These are phyloP conservation scores for Solioccasus polychromus DNA, from an alignment of 768 basidiomycete genomes.

Conservation along the genomic window DNA sequence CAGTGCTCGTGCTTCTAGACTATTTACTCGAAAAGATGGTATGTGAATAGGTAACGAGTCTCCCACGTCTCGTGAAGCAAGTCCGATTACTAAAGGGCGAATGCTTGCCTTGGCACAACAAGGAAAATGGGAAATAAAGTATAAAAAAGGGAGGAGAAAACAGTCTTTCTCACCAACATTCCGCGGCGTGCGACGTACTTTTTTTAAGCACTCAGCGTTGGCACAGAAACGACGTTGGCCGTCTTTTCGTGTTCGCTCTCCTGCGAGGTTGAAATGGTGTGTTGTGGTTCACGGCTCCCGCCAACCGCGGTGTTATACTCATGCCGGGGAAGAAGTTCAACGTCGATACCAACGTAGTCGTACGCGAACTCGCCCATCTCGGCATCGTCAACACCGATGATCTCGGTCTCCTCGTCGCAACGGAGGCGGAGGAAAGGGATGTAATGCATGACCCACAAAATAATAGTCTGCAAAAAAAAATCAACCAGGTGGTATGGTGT, in stretches of 20 bases:
- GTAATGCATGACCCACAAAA: slow-evolving; percentile 86
- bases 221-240: neutral
- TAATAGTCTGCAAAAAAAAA: slow-evolving; percentile 51
- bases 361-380: slow-evolving; percentile 91
- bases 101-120: too few relatives aligned
- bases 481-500: neutral
- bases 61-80: neutral
- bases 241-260: slow-evolving; percentile 30
- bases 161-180: neutral
- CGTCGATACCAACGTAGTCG: slow-evolving; percentile 78
- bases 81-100: neutral
- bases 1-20: neutral
- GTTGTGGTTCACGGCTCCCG: slow-evolving; percentile 37
- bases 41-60: neutral
- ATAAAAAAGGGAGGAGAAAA: neutral
- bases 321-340: slow-evolving; percentile 38
- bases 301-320: slow-evolving; percentile 28
- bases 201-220: neutral
- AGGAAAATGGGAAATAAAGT: neutral
- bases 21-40: neutral
- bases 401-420: slow-evolving; percentile 59
- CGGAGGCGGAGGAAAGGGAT: slow-evolving; percentile 80
- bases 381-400: slow-evolving; percentile 84
- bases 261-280: slow-evolving; percentile 23
- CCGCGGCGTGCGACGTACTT: neutral